Conservation (phyloP, 208 protist species). For the Wallacemonas collosoma region DNA sequence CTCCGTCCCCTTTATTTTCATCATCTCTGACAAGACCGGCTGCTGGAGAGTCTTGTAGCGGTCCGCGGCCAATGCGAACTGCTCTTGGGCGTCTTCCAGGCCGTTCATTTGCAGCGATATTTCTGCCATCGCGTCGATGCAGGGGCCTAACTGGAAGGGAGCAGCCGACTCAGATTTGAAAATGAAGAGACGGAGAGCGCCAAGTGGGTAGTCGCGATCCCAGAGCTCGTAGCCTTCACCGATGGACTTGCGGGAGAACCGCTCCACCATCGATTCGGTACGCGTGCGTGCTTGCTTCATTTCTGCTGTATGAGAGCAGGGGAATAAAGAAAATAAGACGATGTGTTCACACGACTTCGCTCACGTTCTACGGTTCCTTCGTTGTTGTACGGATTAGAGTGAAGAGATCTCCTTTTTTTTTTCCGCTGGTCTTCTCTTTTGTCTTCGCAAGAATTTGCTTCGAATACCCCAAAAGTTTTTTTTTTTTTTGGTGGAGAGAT, state of each 20-base stretch:
- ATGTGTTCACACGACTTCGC: no score
- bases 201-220: conserved; percentile 88
- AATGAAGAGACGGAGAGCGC: conserved; percentile 85
- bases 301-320: no score
- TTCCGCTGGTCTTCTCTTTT: neutral
- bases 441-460: no score
- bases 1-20: conserved; percentile 72
- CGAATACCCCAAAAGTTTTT: no score
- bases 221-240: conserved; percentile 89
- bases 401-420: conserved; percentile 21
- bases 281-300: conserved; percentile 76
- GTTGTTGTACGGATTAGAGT: neutral
- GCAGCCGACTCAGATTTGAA: conserved; percentile 88
- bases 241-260: conserved; percentile 84
- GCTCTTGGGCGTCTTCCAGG: conserved; percentile 79
- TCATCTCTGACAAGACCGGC: conserved; percentile 72
- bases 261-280: conserved; percentile 89
- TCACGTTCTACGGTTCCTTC: no score
- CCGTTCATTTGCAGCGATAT: conserved; percentile 81
- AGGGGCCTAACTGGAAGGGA: conserved; percentile 84
- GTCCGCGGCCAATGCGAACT: conserved; percentile 71
- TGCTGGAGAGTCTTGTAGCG: conserved; percentile 88
- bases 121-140: conserved; percentile 80
- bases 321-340: no score
- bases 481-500: no score